Evolutionary conservation across 768 basidiomycete genomes (phyloP), one percentile per base, ranked within the genome.

Genomic region (Boletus fagicola): DNA sequence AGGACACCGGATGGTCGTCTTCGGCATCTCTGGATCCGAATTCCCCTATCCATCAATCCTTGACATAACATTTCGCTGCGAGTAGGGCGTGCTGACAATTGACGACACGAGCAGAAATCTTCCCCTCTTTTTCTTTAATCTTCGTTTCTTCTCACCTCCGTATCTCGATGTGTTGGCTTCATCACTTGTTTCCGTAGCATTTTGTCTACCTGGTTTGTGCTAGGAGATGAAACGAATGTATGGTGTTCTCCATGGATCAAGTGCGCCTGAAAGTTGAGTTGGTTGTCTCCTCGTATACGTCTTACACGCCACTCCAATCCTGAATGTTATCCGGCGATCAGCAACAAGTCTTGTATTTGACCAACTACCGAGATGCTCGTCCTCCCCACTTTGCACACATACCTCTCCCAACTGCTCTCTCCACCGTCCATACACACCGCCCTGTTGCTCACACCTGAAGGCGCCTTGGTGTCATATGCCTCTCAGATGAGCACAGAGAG

Each of bases 401-500:
- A 87, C 38, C 82, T 92, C 28, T 74, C 81, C 28, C 84, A 87
- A 66, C 72, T 87, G 6, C 76, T 92, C 35, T 75, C 79, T 3
- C 78, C 81, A 8, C 83, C 85, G 0, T 70, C 76, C 31, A 70
- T 91, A 56, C 90, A 92, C 66, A 90, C 88, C 0, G 88, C 84
- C 2, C 78, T 85, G 42, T 76, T 92, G 31, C 75, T 90, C 56
- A 90, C 87, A 15, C 83, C 87, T 6, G 75, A 85, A n/a, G 90
- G 90, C 15, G 84, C 90, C 61, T 75, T 92, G 28, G 79, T 92
- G 22, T 87, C 86, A 2, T 84, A 78, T 63, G 85, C 85, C 6
- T 79, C 81, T 15, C 70, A 43, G 75, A 80, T 28, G 77, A 79
- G n/a, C 65, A 12, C 60, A 44, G 54, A 61, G 35, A 28, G 43